Conservation (phyloP, 75 land plant genomes). For the Pinus albicaulis region DNA sequence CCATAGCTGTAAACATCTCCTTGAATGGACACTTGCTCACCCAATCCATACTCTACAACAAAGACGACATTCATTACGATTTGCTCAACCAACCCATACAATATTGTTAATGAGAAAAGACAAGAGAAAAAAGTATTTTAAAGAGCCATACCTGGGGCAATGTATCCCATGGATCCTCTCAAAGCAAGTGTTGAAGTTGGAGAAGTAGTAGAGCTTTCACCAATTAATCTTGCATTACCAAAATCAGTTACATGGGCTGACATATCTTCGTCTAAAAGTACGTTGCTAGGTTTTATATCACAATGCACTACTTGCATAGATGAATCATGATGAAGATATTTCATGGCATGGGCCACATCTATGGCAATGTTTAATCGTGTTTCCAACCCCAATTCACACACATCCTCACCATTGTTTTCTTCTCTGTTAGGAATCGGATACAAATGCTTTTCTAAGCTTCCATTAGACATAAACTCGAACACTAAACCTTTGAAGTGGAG, state of each 20-base stretch:
- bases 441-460: slow-evolving; percentile 65
- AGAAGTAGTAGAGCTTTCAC: slow-evolving; percentile 16
- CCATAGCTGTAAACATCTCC: slow-evolving; percentile 43
- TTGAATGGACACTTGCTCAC: slow-evolving; percentile 13
- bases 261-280: slow-evolving; percentile 71
- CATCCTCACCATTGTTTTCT: neutral
- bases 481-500: slow-evolving; percentile 59
- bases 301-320: slow-evolving; percentile 68
- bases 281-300: slow-evolving; percentile 84
- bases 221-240: slow-evolving; percentile 62
- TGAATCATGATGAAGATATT: slow-evolving; percentile 76
- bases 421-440: slow-evolving; percentile 26
- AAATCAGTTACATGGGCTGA: slow-evolving; percentile 68
- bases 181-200: slow-evolving; percentile 33
- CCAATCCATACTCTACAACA: slow-evolving; percentile 24
- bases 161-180: slow-evolving; percentile 73
- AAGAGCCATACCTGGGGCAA: slow-evolving; percentile 76
- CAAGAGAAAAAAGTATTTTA: neutral
- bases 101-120: neutral
- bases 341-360: slow-evolving; percentile 68
- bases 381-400: slow-evolving; percentile 24
- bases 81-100: neutral
- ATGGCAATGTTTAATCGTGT: slow-evolving; percentile 38
- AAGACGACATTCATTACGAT: neutral
- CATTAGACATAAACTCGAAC: slow-evolving; percentile 73